phyloP scores from a whole-genome alignment of 192 early-diverging fungal genomes.

The Lobosporangium transversale region DNA sequence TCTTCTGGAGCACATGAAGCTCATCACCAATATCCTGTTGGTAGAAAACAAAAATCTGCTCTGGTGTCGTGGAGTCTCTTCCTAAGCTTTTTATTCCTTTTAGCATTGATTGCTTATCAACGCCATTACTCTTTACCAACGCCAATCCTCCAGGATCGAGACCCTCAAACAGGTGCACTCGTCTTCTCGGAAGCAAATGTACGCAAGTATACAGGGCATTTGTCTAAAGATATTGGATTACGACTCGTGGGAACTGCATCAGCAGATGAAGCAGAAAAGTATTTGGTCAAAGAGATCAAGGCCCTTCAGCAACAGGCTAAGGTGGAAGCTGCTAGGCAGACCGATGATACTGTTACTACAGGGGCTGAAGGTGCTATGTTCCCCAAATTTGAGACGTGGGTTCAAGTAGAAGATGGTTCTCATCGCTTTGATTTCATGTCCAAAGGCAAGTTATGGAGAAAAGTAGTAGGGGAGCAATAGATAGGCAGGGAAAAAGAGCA shows the following conservation, averaged over 20 bases:
- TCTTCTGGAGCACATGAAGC: too few species aligned
- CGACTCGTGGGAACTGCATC: conserved; percentile 58
- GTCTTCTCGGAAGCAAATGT: conserved; percentile 64
- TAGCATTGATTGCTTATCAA: conserved; percentile 4
- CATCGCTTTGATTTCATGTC: conserved; percentile 81
- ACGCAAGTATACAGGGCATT: conserved; percentile 51
- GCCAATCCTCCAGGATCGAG: conserved; percentile 14
- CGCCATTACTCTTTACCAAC: conserved; percentile 23
- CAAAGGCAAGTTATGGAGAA: conserved; percentile 51
- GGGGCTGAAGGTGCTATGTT: conserved; percentile 13
- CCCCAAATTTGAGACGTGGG: conserved; percentile 65
- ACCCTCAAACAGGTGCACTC: conserved; percentile 20
- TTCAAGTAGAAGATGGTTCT: conserved; percentile 66
- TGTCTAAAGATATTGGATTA: conserved; percentile 67
- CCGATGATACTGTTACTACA: background rate
- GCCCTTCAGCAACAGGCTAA: conserved; percentile 9
- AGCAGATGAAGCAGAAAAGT: conserved; percentile 17
- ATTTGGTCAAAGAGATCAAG: conserved; percentile 24
- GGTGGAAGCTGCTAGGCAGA: background rate
- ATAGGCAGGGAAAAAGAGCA: too few species aligned
- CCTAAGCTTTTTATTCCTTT: background rate
- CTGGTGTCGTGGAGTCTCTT: conserved; percentile 4
- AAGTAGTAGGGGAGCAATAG: too few species aligned
- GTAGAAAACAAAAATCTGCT: background rate
- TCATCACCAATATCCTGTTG: too few species aligned